Conservation (phyloP, 2,329 filamentous ascomycete species). For the Alternaria sp. region DNA sequence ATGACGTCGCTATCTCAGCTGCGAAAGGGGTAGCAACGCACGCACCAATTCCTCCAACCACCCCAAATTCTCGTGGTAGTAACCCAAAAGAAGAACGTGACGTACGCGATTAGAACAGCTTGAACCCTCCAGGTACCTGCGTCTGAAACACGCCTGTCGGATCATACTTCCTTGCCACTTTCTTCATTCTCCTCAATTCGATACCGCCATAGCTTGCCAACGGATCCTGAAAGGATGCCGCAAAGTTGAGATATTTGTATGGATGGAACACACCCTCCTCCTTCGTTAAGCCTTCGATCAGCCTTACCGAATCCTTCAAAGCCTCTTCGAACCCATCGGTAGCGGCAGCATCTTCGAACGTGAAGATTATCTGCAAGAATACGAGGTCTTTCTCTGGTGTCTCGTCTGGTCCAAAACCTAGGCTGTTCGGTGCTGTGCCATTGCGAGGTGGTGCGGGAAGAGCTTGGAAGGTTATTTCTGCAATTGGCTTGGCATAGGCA, state of each 20-base stretch:
- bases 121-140: constrained; percentile 34
- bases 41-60: background rate
- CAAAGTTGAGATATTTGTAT: constrained; percentile 47
- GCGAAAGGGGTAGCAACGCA: background rate
- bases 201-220: constrained; percentile 29
- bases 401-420: constrained; percentile 27
- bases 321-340: constrained; percentile 25
- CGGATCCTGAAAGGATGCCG: constrained; percentile 48
- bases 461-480: constrained; percentile 35
- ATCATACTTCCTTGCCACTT: constrained; percentile 34
- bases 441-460: constrained; percentile 27
- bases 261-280: constrained; percentile 26
- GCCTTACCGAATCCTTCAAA: constrained; percentile 29
- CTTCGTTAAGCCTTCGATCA: constrained; percentile 28
- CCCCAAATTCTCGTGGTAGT: background rate
- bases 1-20: background rate
- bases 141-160: constrained; percentile 36
- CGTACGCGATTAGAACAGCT: constrained; percentile 17
- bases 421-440: constrained; percentile 23
- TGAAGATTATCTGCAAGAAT: constrained; percentile 36
- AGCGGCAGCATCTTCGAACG: constrained; percentile 25
- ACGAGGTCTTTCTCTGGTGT: constrained; percentile 28
- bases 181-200: constrained; percentile 16
- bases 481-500: constrained; percentile 23
- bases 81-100: background rate